These are phyloP conservation scores for Sporothrix globosa DNA, from an alignment of 2,329 filamentous ascomycete species.

Conservation along the genomic window DNA sequence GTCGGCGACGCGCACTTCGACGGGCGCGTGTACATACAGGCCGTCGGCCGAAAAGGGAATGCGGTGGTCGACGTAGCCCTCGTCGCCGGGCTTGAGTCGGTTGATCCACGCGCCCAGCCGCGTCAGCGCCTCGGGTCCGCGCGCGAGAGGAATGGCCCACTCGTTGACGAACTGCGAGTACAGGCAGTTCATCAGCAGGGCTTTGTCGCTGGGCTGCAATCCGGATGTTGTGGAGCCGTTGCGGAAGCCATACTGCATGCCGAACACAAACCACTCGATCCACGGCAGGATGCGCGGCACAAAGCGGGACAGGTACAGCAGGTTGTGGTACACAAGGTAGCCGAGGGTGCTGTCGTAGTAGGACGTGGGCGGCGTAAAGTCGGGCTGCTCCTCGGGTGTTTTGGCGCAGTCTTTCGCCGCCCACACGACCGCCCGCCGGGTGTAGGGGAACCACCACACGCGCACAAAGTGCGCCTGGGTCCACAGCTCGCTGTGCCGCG, in stretches of 20 bases:
- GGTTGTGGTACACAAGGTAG: slow-evolving; percentile 88
- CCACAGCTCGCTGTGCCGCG: slow-evolving; percentile 73
- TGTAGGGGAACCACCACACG: slow-evolving; percentile 98
- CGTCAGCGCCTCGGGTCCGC: slow-evolving; percentile 82
- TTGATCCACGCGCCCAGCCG: slow-evolving; percentile 87
- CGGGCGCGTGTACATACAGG: slow-evolving; percentile 74
- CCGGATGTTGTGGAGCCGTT: slow-evolving; percentile 65
- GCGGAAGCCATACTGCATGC: slow-evolving; percentile 91
- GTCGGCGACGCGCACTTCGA: slow-evolving; percentile 76
- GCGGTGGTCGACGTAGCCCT: slow-evolving; percentile 58
- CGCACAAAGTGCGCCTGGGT: slow-evolving; percentile 83
- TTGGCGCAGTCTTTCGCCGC: slow-evolving; percentile 76
- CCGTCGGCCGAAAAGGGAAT: slow-evolving; percentile 72
- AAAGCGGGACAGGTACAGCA: slow-evolving; percentile 79
- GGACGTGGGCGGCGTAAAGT: slow-evolving; percentile 59
- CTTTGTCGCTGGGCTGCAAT: slow-evolving; percentile 76
- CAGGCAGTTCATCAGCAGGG: slow-evolving; percentile 92
- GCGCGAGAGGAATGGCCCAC: slow-evolving; percentile 86
- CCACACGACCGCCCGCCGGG: slow-evolving; percentile 86
- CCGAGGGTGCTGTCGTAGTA: slow-evolving; percentile 84
- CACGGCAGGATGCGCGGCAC: slow-evolving; percentile 79
- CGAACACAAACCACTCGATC: slow-evolving; percentile 96
- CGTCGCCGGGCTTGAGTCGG: slow-evolving; percentile 60
- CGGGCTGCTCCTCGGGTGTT: slow-evolving; percentile 46
- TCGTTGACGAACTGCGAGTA: slow-evolving; percentile 99